These are phyloP conservation scores for Cucumis sativus DNA, from an alignment of 306 rosid genomes.

Conservation along the genomic window DNA sequence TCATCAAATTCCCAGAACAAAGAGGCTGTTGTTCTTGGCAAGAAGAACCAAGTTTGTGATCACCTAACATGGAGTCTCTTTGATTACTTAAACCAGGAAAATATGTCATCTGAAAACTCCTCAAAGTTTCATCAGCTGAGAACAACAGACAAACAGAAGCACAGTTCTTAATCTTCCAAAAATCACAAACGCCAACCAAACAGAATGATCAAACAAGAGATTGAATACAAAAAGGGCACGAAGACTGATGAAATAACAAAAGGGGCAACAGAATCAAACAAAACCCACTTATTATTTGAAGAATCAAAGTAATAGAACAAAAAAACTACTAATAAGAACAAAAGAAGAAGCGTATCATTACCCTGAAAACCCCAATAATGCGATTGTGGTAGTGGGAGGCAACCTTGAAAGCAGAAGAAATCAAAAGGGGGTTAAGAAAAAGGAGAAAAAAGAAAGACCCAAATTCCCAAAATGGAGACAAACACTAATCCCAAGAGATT, in stretches of 20 bases:
- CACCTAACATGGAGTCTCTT: slow-evolving; percentile 26
- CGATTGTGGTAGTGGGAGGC: slow-evolving; percentile 15
- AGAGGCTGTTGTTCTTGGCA: slow-evolving; percentile 21
- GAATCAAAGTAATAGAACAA: not conserved
- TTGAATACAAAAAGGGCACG: not conserved
- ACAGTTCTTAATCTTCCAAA: not conserved
- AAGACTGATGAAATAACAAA: not conserved
- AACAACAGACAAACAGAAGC: not conserved
- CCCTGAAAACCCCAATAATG: not conserved
- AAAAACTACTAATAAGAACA: not conserved
- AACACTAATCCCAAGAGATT: slow-evolving; percentile 49
- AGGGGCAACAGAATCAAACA: not conserved
- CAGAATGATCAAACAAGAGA: not conserved
- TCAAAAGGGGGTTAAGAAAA: slow-evolving; percentile 7
- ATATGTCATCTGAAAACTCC: slow-evolving; percentile 14
- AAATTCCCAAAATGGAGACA: slow-evolving; percentile 33
- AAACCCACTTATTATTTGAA: not conserved
- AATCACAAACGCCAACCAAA: not conserved
- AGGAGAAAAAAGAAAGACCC: not conserved
- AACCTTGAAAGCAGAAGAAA: slow-evolving; percentile 12
- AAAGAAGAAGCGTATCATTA: not conserved
- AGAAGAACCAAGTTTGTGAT: slow-evolving; percentile 26
- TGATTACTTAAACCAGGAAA: slow-evolving; percentile 24
- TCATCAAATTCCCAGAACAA: slow-evolving; percentile 25
- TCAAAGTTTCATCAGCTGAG: not conserved